Conservation (phyloP, 2,329 filamentous ascomycete genomes). For the Alternaria sp. region DNA sequence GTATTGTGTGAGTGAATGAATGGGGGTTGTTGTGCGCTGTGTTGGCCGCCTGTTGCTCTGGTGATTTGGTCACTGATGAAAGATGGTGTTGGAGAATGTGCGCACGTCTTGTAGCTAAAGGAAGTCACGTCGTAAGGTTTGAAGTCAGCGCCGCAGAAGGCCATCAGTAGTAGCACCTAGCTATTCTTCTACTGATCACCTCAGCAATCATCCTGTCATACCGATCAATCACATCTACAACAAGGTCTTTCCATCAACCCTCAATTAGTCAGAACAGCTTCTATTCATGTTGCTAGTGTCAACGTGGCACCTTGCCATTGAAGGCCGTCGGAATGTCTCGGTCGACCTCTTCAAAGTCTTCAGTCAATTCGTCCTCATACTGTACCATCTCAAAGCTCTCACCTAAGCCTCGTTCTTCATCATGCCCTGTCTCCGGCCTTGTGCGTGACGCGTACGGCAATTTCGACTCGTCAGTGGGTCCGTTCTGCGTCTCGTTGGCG, state of each 20-base stretch:
- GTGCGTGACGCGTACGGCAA: too few relatives aligned
- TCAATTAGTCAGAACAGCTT: neutral
- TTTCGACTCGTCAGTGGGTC: rapidly evolving
- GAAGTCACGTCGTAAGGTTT: neutral
- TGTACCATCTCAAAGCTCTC: neutral
- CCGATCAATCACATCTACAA: neutral
- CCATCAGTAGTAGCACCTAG: neutral
- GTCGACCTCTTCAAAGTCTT: neutral
- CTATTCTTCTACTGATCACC: neutral
- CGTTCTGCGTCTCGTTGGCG: neutral
- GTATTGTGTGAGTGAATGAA: neutral
- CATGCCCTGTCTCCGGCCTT: rapidly evolving
- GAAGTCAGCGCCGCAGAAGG: neutral
- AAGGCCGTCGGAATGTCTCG: neutral
- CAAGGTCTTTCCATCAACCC: neutral
- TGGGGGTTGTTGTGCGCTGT: neutral
- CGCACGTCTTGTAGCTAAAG: neutral
- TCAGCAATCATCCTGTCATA: neutral
- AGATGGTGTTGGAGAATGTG: neutral
- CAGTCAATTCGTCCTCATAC: neutral
- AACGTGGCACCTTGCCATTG: neutral
- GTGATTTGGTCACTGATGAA: neutral
- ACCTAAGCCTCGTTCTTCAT: neutral
- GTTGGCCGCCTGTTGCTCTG: neutral
- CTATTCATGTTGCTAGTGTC: neutral